Evolutionary conservation across 208 protist species (phyloP).

Genomic region (Trypanosoma avium): DNA sequence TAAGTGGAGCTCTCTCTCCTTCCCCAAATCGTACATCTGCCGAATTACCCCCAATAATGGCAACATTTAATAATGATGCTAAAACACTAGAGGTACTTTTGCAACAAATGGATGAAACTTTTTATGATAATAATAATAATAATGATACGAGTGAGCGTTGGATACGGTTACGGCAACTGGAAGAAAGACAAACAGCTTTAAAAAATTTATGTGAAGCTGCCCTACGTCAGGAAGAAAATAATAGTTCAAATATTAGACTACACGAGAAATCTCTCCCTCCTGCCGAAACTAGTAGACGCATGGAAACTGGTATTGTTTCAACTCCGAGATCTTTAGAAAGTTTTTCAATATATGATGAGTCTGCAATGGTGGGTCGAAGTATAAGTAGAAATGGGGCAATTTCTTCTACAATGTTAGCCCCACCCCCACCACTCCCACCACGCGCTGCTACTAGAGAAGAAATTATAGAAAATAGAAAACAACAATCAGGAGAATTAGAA

Average conservation of each 20-base stretch:
- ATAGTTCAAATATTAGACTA: constrained; percentile 13
- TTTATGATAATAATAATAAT: constrained; percentile 17
- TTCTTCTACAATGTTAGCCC: neutral
- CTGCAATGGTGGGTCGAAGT: constrained; percentile 1
- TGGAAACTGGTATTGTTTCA: constrained; percentile 20
- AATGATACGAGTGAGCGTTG: constrained; percentile 17
- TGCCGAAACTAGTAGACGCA: neutral
- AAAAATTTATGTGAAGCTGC: constrained; percentile 67
- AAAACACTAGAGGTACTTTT: constrained; percentile 22
- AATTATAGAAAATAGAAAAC: too few relatives aligned
- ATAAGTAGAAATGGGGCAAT: neutral
- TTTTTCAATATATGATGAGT: neutral
- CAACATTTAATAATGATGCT: constrained; percentile 4
- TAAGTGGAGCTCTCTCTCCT: neutral
- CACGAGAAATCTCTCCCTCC: neutral
- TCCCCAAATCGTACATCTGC: neutral
- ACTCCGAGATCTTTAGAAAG: constrained; percentile 20
- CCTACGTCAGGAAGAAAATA: constrained; percentile 36
- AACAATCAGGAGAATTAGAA: too few relatives aligned
- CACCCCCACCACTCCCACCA: neutral
- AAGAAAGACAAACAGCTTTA: constrained; percentile 51
- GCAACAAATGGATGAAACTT: constrained; percentile 28
- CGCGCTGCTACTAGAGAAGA: neutral
- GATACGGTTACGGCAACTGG: constrained; percentile 52
- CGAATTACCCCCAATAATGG: neutral